Base-by-base conservation (phyloP, 1,284 basidiomycete genomes). In the Neotropicomus parvogracilis region DNA sequence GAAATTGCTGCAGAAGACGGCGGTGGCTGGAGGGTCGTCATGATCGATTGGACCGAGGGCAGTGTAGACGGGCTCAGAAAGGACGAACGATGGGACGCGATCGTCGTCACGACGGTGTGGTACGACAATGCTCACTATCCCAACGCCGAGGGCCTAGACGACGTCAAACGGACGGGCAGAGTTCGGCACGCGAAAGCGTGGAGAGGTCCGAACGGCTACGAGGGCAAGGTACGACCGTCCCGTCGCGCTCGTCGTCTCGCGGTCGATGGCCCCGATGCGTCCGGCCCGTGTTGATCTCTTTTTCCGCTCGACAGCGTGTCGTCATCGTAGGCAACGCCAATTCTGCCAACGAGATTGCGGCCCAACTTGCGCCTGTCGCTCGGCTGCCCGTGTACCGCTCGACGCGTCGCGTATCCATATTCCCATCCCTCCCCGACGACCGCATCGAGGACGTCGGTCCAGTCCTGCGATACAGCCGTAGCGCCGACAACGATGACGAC, bases 241-340 rank as follows among this genome's bases (percentile, higher is more conserved):
- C 8, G 8, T 8, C 24, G 24, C 8, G 24, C 24, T 24, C 24
- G 24, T 24, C 24, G n/a, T n/a, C 24, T 24, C 8, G 24, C 8
- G 8, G 8, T 24, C 24, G 24, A 24, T 24, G 24, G 8, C 24
- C 24, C 24, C 5, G n/a, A n/a, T n/a, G 4, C 24, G 24, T 8
- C 24, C 24, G 24, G 16, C 14, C 16, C n/a, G 9, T 26, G 37
- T 9, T 52, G 28, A 37, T 26, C 20, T 24, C 48, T 20, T 13
- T 19, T 3, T 16, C n/a, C 8, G 16, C 11, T 27, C 13, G 14
- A 20, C 35, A 78, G 77, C 68, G 70, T 17, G 64, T 69, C 26
- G 60, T 75, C 0, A 66, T 78, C 12, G 59, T 78, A 4, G 76
- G 71, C 10, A 77, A 75, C 20, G 75, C 71, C 12, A 75, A 76